Evolutionary conservation across 257 asterid genomes (phyloP), one percentile per base, ranked within the genome.

Genomic region (Fraxinus excelsior): DNA sequence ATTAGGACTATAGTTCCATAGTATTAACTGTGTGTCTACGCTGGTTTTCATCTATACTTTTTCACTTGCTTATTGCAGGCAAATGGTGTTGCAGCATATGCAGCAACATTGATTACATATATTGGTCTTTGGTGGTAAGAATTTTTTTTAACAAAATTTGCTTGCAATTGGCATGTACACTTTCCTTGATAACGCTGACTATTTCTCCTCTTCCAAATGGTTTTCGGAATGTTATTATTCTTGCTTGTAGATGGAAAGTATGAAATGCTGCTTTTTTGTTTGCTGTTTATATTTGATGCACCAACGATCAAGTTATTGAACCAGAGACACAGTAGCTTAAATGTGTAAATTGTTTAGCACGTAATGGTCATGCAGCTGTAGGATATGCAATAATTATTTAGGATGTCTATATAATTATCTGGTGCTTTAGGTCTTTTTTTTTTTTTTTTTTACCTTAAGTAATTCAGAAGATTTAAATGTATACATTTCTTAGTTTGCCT

Each of bases 71-170:
- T 77, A 18, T 79, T 82, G 85, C 89, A 94, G 98, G 98, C 92
- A 58, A 94, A 94, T 82, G 98, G 98, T 38, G 81, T 94, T 86
- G 85, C 87, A 78, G 96, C 97, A 53, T 94, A 91, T 84, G 90
- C 82, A 12, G 96, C 91, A 53, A 94, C 97, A 10, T 74, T 94
- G 85, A 74, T 88, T 51, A 85, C 92, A 0, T 94, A 94, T 83
- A 74, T 94, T 78, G 80, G 91, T 78, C 94, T 94, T 79, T 94
- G 98, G 98, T 90, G 98, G 98, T 94, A 82, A 91, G 93, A 66
- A 58, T 76, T 79, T 67, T 34, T 75, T 3, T 64, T 66, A 28
- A 53, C 46, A 79, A 35, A 31, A 60, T 38, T 26, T 73, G 67
- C 18, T 29, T 70, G 56, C 67, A 70, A 66, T 46, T 70, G 58